These are phyloP conservation scores for Canariomyces notabilis DNA, from an alignment of 2,329 filamentous ascomycete genomes.

Conservation along the genomic window DNA sequence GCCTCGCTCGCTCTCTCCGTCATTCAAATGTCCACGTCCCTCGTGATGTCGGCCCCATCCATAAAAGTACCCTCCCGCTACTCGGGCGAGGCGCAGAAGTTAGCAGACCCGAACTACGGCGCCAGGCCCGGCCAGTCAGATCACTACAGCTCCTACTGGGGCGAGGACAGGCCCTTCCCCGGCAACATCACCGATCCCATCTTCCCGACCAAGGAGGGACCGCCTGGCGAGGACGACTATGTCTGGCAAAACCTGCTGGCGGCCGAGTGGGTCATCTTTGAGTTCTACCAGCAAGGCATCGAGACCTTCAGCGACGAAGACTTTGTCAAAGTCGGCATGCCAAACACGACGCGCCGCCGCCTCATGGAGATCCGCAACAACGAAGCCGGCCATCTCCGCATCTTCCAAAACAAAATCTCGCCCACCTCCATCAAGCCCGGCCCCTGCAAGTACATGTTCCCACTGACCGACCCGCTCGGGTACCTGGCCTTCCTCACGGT, in stretches of 20 bases:
- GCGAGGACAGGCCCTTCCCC: constrained; percentile 19
- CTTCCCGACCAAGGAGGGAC: constrained; percentile 16
- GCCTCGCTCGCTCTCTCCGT: no score
- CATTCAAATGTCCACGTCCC: no score
- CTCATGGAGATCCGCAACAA: constrained; percentile 25
- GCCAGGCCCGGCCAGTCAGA: constrained; percentile 21
- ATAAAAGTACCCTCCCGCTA: constrained; percentile 3
- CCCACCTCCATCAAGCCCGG: constrained; percentile 22
- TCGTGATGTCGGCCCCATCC: not conserved
- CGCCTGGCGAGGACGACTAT: constrained; percentile 18
- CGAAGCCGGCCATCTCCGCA: constrained; percentile 23
- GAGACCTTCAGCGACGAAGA: constrained; percentile 17
- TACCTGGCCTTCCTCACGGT: constrained; percentile 20
- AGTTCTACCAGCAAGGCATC: constrained; percentile 23
- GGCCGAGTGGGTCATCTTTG: constrained; percentile 24
- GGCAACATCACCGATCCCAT: constrained; percentile 22
- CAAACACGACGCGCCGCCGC: constrained; percentile 14
- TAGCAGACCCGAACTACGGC: constrained; percentile 20
- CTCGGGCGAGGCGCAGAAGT: constrained; percentile 16
- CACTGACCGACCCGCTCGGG: constrained; percentile 14
- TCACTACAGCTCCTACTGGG: constrained; percentile 21
- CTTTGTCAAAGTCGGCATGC: constrained; percentile 16
- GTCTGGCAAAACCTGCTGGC: constrained; percentile 23
- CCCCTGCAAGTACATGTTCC: constrained; percentile 20
- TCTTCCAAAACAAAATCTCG: constrained; percentile 25